A percentile compares a stretch with the other conserved stretches of the same genome.
Evolutionary conservation across 2,329 filamentous ascomycete species (phyloP).

Genomic region (Raffaelea deltoideospora): DNA sequence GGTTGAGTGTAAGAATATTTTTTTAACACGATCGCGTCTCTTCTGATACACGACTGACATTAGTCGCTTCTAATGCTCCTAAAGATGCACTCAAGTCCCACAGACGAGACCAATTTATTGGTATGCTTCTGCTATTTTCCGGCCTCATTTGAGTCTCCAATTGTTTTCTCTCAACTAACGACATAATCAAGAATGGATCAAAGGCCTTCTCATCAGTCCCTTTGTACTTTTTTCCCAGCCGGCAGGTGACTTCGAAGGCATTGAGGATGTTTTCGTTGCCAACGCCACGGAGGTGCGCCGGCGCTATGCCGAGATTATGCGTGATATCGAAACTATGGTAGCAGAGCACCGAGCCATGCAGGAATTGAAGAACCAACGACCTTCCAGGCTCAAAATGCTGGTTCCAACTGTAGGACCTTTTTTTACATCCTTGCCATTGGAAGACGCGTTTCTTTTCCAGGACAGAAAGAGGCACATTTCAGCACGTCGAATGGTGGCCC

Average conservation of each 20-base stretch:
- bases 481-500: slow-evolving; percentile 79
- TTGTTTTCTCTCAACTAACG: neutral
- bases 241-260: slow-evolving; percentile 64
- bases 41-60: too few relatives aligned
- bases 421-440: slow-evolving; percentile 76
- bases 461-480: slow-evolving; percentile 78
- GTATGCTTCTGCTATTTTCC: slow-evolving; percentile 1
- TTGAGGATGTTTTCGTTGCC: slow-evolving; percentile 46
- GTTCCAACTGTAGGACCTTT: slow-evolving; percentile 87
- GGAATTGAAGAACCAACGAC: slow-evolving; percentile 39
- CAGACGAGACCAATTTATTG: slow-evolving; percentile 73
- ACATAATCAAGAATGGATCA: slow-evolving; percentile 70
- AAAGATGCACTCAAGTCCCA: slow-evolving; percentile 62
- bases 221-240: slow-evolving; percentile 96
- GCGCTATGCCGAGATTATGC: slow-evolving; percentile 89
- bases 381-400: slow-evolving; percentile 83
- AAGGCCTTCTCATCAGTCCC: slow-evolving; percentile 81
- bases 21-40: too few relatives aligned
- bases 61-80: too few relatives aligned
- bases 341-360: slow-evolving; percentile 83
- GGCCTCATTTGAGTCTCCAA: neutral
- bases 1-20: slow-evolving; percentile 51
- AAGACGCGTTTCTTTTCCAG: slow-evolving; percentile 84
- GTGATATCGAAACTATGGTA: slow-evolving; percentile 81
- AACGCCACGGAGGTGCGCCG: slow-evolving; percentile 71